Conservation (phyloP, 2,329 filamentous ascomycete species). For the Parastagonospora avenae region DNA sequence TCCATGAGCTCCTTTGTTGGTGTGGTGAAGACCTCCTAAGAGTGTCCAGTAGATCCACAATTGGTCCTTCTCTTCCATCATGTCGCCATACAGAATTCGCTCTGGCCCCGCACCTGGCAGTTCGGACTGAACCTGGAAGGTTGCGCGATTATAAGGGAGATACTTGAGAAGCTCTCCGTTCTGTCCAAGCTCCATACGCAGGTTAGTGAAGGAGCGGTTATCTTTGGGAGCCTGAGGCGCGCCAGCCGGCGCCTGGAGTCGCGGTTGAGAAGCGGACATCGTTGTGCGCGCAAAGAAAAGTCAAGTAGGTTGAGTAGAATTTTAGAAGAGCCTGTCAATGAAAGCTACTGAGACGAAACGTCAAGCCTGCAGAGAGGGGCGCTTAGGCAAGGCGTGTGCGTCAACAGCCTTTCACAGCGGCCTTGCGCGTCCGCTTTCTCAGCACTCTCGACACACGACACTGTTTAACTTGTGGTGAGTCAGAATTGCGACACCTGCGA, state of each 20-base stretch:
- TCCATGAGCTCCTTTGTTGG: neutral
- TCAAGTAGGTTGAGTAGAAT: too few species aligned
- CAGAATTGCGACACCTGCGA: too few species aligned
- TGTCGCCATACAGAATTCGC: constrained; percentile 4
- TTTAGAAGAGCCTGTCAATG: too few species aligned
- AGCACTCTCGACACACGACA: too few species aligned
- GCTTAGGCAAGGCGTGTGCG: too few species aligned
- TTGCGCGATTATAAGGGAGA: constrained; percentile 1
- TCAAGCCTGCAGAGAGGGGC: too few species aligned
- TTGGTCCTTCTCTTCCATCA: constrained; percentile 4
- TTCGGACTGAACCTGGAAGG: constrained; percentile 2
- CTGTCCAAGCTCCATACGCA: neutral
- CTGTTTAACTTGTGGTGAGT: too few species aligned
- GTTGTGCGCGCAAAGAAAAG: too few species aligned
- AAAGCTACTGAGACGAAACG: too few species aligned
- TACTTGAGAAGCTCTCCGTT: constrained; percentile 1
- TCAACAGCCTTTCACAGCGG: too few species aligned
- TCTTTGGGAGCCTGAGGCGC: neutral
- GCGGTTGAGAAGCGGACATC: neutral
- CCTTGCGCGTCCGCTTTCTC: too few species aligned
- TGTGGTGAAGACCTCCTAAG: neutral
- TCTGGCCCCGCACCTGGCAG: neutral
- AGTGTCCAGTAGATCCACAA: constrained; percentile 7
- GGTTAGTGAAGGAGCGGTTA: neutral
- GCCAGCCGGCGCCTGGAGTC: neutral